A percentile compares a stretch with the other conserved stretches of the same genome.
Conservation (phyloP, 805 yeast genomes). For the Cyberlindnera sargentensis region DNA sequence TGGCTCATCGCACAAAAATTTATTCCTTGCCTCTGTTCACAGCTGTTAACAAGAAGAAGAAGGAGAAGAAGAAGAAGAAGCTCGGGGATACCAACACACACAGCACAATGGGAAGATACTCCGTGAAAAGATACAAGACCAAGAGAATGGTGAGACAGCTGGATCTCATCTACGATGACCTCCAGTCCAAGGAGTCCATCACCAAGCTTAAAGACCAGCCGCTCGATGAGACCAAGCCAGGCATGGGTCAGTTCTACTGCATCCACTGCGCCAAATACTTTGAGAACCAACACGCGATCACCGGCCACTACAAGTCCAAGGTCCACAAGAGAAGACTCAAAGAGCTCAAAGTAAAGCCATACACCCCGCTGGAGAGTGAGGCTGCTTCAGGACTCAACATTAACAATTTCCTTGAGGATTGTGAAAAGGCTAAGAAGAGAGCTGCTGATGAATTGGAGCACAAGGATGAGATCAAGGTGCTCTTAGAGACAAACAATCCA, state of each 20-base stretch:
- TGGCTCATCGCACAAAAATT: constrained; percentile 1
- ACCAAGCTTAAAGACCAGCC: constrained; percentile 69
- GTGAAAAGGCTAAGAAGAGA: constrained; percentile 49
- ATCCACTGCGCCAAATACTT: constrained; percentile 90
- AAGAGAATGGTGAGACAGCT: constrained; percentile 81
- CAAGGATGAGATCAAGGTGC: constrained; percentile 33
- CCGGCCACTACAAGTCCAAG: constrained; percentile 67
- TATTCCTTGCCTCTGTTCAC: too few species aligned
- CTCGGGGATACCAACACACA: constrained; percentile 1
- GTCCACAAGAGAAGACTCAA: constrained; percentile 83
- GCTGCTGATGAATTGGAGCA: constrained; percentile 36
- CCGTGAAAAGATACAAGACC: constrained; percentile 82
- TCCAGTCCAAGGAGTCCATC: constrained; percentile 58
- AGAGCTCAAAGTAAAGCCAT: constrained; percentile 70
- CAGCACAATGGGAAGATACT: constrained; percentile 70
- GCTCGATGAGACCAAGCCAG: constrained; percentile 84
- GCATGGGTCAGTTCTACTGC: constrained; percentile 92
- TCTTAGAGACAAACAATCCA: constrained; percentile 22
- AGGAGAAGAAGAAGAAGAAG: not conserved
- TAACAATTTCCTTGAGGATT: constrained; percentile 55
- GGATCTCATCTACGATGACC: constrained; percentile 75
- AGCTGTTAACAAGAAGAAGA: not conserved
- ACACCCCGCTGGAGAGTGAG: constrained; percentile 81
- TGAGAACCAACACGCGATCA: constrained; percentile 68
- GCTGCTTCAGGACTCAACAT: constrained; percentile 84